Conservation (phyloP, 2,329 filamentous ascomycete species). For the Tolypocladium cylindrosporum region DNA sequence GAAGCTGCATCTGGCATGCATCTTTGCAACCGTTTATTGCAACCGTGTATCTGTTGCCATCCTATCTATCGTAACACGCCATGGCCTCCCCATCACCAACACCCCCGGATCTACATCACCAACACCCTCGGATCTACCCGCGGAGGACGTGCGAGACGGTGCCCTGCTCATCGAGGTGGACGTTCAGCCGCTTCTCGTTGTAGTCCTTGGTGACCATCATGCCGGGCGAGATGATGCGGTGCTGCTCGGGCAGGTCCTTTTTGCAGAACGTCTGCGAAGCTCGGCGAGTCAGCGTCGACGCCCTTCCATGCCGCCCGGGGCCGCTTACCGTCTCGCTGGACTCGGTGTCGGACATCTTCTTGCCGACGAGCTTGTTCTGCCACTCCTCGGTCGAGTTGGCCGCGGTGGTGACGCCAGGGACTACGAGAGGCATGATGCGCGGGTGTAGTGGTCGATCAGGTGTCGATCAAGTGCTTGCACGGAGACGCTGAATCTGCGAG, state of each 20-base stretch:
- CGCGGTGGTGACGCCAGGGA: constrained; percentile 44
- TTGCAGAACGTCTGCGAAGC: constrained; percentile 45
- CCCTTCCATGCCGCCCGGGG: background rate
- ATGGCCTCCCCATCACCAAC: background rate
- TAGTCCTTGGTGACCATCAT: constrained; percentile 50
- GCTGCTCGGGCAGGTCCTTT: constrained; percentile 45
- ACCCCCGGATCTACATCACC: background rate
- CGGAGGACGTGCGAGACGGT: constrained; percentile 49
- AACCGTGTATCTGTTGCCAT: too few species aligned
- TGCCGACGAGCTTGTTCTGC: constrained; percentile 53
- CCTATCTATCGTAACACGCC: background rate
- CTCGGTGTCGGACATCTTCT: constrained; percentile 43
- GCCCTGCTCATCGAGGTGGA: constrained; percentile 50
- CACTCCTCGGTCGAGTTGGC: constrained; percentile 44
- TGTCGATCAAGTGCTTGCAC: background rate
- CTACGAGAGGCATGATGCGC: constrained; percentile 52
- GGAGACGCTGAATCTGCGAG: background rate
- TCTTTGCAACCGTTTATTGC: too few species aligned
- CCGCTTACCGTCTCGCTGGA: constrained; percentile 42
- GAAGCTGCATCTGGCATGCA: too few species aligned
- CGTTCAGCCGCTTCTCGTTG: constrained; percentile 43
- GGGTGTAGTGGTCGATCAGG: too few species aligned
- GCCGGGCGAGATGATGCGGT: constrained; percentile 47
- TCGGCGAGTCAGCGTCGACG: background rate
- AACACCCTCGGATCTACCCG: constrained; percentile 24